phyloP scores from a whole-genome alignment of 495 filamentous ascomycete species.

The Penicillium argentinense region DNA sequence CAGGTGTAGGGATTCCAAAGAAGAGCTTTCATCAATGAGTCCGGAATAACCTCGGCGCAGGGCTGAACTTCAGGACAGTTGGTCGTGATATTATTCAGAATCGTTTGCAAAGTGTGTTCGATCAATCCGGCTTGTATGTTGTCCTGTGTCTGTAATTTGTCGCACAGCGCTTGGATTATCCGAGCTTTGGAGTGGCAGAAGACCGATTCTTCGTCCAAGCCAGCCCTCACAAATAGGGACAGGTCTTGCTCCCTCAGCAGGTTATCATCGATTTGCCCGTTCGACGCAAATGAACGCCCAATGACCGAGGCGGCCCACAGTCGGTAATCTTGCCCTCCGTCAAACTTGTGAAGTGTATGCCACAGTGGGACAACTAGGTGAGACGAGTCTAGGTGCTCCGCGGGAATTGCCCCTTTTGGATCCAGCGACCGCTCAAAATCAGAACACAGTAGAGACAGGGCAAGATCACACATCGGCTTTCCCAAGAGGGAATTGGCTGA shows the following conservation, averaged over 20 bases:
- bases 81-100: constrained; percentile 59
- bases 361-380: constrained; percentile 68
- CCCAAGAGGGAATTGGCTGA: constrained; percentile 62
- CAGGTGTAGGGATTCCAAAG: constrained; percentile 46
- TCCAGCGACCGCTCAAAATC: constrained; percentile 62
- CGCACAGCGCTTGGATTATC: constrained; percentile 64
- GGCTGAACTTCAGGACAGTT: constrained; percentile 46
- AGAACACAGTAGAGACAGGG: constrained; percentile 70
- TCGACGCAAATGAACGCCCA: constrained; percentile 78
- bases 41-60: constrained; percentile 44
- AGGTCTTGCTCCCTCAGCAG: constrained; percentile 43
- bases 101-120: constrained; percentile 71
- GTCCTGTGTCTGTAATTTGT: constrained; percentile 64
- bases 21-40: constrained; percentile 41
- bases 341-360: constrained; percentile 64
- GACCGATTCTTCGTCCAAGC: not conserved
- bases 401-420: constrained; percentile 55
- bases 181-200: constrained; percentile 43
- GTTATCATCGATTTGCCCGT: constrained; percentile 55
- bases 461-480: constrained; percentile 63
- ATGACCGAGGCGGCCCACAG: constrained; percentile 83
- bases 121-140: constrained; percentile 67
- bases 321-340: constrained; percentile 65
- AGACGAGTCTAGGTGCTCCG: constrained; percentile 55
- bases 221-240: constrained; percentile 19